These are phyloP conservation scores for Paraphaeosphaeria sporulosa DNA, from an alignment of 2,329 filamentous ascomycete species.

Conservation along the genomic window DNA sequence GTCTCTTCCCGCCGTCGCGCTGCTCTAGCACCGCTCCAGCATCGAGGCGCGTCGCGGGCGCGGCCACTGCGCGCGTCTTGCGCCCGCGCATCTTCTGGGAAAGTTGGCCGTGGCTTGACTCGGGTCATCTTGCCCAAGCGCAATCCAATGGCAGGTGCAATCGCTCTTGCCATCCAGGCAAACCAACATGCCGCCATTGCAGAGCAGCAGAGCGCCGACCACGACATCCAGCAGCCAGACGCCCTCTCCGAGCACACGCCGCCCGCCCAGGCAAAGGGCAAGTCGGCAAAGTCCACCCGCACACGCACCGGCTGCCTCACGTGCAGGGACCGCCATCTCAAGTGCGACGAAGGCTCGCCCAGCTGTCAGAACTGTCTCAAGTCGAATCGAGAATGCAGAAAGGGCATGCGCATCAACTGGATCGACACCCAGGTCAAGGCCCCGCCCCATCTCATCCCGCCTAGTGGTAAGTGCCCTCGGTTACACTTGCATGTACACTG, in stretches of 20 bases:
- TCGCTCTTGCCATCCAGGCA: slow-evolving; percentile 18
- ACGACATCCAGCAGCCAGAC: slow-evolving; percentile 16
- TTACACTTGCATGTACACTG: neutral
- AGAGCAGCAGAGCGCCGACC: slow-evolving; percentile 6
- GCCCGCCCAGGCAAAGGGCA: slow-evolving; percentile 20
- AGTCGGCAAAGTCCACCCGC: slow-evolving; percentile 73
- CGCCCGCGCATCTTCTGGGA: neutral
- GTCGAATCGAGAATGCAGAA: slow-evolving; percentile 83
- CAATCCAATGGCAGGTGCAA: slow-evolving; percentile 10
- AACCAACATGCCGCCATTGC: slow-evolving; percentile 14
- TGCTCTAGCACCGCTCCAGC: neutral
- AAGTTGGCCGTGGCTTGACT: neutral
- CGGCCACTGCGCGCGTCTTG: too few relatives aligned
- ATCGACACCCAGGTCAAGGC: slow-evolving; percentile 79
- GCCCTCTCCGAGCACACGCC: neutral
- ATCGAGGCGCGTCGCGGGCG: neutral
- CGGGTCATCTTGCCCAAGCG: slow-evolving; percentile 12
- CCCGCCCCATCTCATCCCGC: slow-evolving; percentile 62
- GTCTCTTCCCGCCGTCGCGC: neutral
- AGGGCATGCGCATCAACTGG: slow-evolving; percentile 88
- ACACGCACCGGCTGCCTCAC: slow-evolving; percentile 91
- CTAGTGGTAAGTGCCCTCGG: slow-evolving; percentile 18
- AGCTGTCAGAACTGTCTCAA: slow-evolving; percentile 83
- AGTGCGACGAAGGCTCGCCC: slow-evolving; percentile 80
- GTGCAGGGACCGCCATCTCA: slow-evolving; percentile 86